phyloP scores from a whole-genome alignment of 106 monocot genomes.

The Dioscorea dumetorum region DNA sequence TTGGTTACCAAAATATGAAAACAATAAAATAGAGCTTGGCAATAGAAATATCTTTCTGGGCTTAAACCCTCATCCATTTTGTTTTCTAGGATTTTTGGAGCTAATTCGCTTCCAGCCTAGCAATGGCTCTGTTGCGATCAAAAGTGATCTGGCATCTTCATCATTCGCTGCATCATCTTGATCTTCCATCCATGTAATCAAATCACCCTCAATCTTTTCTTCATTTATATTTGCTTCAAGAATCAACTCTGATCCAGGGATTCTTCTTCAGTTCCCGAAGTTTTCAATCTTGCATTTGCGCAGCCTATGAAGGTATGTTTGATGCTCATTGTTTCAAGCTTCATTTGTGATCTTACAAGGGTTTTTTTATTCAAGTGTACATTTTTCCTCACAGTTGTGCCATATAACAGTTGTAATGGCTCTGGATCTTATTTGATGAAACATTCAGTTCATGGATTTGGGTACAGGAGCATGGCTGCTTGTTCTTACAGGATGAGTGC shows the following conservation, averaged over 20 bases:
- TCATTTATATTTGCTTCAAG: too few species aligned
- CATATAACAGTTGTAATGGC: background rate
- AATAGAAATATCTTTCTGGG: too few species aligned
- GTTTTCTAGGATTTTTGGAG: too few species aligned
- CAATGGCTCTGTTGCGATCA: background rate
- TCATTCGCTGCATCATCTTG: background rate
- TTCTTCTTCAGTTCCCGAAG: background rate
- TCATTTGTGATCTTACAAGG: background rate
- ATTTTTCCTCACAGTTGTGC: background rate
- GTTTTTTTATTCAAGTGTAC: background rate
- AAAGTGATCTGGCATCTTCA: background rate
- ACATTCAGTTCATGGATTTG: background rate
- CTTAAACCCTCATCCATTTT: too few species aligned
- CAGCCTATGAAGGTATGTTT: background rate
- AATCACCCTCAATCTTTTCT: too few species aligned
- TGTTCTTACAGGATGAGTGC: background rate
- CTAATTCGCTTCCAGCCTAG: background rate
- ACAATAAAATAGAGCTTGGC: too few species aligned
- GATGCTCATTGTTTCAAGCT: background rate
- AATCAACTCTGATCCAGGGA: too few species aligned
- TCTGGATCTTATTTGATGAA: background rate
- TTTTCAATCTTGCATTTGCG: background rate
- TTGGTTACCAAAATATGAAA: too few species aligned
- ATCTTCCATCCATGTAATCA: background rate
- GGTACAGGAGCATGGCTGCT: background rate